Evolutionary conservation across 1,139 yeast species (phyloP).

Genomic region (Tardiomyces depauwii): DNA sequence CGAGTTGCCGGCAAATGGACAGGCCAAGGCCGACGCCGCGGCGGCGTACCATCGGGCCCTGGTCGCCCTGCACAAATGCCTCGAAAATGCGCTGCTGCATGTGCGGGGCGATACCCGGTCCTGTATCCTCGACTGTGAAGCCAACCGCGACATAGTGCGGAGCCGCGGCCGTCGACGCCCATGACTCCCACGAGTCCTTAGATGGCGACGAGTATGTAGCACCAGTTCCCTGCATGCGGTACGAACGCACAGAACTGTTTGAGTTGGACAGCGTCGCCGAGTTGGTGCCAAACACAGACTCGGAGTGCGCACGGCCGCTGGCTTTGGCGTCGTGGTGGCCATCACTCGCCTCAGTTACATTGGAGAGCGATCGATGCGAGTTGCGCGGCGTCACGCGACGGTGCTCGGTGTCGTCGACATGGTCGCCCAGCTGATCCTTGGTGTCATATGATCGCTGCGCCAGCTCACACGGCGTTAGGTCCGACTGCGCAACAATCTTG

Average conservation of each 20-base stretch:
- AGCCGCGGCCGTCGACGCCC: background rate
- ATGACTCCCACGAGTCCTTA: background rate
- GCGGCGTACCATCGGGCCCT: slow-evolving; percentile 71
- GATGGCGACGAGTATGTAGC: background rate
- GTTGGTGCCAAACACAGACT: too few relatives aligned
- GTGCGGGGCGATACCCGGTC: slow-evolving; percentile 80
- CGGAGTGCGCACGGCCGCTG: background rate
- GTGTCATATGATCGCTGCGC: too few relatives aligned
- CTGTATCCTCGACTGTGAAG: slow-evolving; percentile 69
- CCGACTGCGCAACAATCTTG: slow-evolving; percentile 10
- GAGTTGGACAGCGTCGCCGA: too few relatives aligned
- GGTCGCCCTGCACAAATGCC: slow-evolving; percentile 92
- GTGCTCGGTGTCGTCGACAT: too few relatives aligned
- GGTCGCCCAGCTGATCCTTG: too few relatives aligned
- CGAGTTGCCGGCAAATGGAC: slow-evolving; percentile 82
- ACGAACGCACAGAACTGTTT: too few relatives aligned
- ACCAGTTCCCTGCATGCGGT: too few relatives aligned
- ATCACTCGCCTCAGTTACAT: too few relatives aligned
- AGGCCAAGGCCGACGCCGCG: slow-evolving; percentile 93
- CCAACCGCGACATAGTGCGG: slow-evolving; percentile 2
- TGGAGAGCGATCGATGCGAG: too few relatives aligned
- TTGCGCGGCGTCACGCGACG: too few relatives aligned
- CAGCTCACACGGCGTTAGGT: too few relatives aligned
- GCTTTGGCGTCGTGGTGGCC: background rate
- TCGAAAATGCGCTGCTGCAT: slow-evolving; percentile 79